Evolutionary conservation across 495 filamentous ascomycete genomes (phyloP).

Genomic region (Talaromyces nanjingensis): DNA sequence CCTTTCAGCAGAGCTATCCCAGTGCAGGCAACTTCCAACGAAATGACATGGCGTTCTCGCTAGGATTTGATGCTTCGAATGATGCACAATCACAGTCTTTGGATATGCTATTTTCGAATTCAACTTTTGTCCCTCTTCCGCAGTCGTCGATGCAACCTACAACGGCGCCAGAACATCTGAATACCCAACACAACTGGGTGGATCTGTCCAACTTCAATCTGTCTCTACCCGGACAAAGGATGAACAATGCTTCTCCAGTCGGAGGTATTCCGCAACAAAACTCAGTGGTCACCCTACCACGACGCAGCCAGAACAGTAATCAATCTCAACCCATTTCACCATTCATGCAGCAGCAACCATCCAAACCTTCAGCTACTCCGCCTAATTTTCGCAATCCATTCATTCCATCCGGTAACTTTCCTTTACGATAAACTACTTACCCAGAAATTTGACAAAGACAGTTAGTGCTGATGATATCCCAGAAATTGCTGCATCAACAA

Average conservation of each 20-base stretch:
- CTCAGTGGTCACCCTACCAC: background rate
- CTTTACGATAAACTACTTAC: background rate
- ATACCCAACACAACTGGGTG: constrained; percentile 11
- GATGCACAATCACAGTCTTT: background rate
- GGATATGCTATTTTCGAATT: constrained; percentile 1
- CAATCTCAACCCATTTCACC: background rate
- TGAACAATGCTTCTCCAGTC: background rate
- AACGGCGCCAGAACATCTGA: constrained; percentile 15
- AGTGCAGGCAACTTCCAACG: background rate
- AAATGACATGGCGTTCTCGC: constrained; percentile 1
- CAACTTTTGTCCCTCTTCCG: constrained; percentile 1
- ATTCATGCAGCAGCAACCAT: background rate
- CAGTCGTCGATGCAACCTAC: constrained; percentile 3
- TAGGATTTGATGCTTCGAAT: background rate
- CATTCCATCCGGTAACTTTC: constrained; percentile 10
- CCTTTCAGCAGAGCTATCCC: background rate
- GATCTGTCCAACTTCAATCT: constrained; percentile 8
- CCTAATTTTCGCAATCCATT: constrained; percentile 2
- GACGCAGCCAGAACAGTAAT: background rate
- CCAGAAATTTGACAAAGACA: background rate
- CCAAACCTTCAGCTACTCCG: background rate
- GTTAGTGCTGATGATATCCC: background rate
- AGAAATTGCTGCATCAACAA: constrained; percentile 9
- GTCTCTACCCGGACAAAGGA: constrained; percentile 1
- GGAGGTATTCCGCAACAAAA: background rate